A percentile compares a stretch with the other conserved stretches of the same genome.
These are phyloP conservation scores for Solanum piurae DNA, from an alignment of 257 asterid genomes.

Conservation along the genomic window DNA sequence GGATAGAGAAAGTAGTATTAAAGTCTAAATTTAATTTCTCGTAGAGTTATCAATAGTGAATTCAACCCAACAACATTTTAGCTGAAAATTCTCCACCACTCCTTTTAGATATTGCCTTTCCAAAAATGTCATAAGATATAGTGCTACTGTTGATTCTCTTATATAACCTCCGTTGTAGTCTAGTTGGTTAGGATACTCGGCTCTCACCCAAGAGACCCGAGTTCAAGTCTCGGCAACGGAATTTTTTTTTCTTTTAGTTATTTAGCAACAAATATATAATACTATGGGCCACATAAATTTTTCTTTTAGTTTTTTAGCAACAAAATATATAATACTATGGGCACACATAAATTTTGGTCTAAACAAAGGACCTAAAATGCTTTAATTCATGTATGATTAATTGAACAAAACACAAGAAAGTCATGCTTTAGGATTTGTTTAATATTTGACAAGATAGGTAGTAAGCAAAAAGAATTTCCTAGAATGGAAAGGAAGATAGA, in stretches of 20 bases:
- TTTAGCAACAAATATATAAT: background rate
- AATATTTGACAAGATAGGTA: background rate
- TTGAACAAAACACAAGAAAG: background rate
- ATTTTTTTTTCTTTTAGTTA: background rate
- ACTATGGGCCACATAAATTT: background rate
- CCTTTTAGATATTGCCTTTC: background rate
- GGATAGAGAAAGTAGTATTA: background rate
- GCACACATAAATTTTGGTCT: background rate
- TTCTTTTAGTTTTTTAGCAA: no score
- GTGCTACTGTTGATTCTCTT: rapidly evolving
- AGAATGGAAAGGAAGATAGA: background rate
- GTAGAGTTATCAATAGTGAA: background rate
- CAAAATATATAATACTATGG: background rate
- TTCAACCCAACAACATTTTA: background rate
- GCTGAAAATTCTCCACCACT: background rate
- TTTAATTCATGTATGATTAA: background rate
- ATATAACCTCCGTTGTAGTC: slow-evolving; percentile 66
- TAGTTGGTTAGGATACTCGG: slow-evolving; percentile 98
- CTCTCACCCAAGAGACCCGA: slow-evolving; percentile 99
- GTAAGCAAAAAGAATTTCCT: background rate
- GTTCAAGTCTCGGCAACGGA: slow-evolving; percentile 86
- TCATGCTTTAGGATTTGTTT: background rate
- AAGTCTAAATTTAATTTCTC: background rate
- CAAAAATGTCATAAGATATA: no score
- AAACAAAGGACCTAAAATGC: background rate